Evolutionary conservation across 495 filamentous ascomycete genomes (phyloP).

Genomic region (Ascodesmis nigricans): DNA sequence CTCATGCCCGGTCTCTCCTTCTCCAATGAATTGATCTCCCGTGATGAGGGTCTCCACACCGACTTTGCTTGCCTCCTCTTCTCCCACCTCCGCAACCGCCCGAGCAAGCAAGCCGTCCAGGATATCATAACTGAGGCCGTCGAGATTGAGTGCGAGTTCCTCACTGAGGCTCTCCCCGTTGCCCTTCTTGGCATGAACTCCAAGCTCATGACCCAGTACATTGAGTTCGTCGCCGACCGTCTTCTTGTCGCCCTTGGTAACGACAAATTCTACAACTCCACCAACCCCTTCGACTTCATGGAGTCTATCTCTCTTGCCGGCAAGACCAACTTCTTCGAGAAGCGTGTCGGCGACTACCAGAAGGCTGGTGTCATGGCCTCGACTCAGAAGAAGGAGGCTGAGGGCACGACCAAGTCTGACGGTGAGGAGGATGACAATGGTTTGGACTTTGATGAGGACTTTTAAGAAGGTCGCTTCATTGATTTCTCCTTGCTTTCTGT

Average conservation of each 20-base stretch:
- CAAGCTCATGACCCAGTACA: slow-evolving; percentile 96
- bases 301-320: slow-evolving; percentile 95
- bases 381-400: slow-evolving; percentile 52
- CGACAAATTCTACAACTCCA: slow-evolving; percentile 70
- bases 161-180: slow-evolving; percentile 81
- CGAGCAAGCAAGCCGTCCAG: slow-evolving; percentile 54
- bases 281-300: slow-evolving; percentile 99
- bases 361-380: slow-evolving; percentile 96
- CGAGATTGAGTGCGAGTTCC: slow-evolving; percentile 87
- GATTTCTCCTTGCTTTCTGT: no score
- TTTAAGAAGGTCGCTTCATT: no score
- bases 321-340: slow-evolving; percentile 99
- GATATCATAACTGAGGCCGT: slow-evolving; percentile 89
- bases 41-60: slow-evolving; percentile 97
- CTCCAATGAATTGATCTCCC: slow-evolving; percentile 98
- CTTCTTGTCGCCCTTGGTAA: slow-evolving; percentile 82
- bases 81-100: slow-evolving; percentile 81
- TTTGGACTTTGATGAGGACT: slow-evolving; percentile 92
- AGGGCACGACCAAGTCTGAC: slow-evolving; percentile 20
- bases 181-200: slow-evolving; percentile 94
- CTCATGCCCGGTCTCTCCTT: slow-evolving; percentile 97
- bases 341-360: slow-evolving; percentile 98
- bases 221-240: slow-evolving; percentile 95
- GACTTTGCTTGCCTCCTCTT: slow-evolving; percentile 96
- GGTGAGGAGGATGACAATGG: slow-evolving; percentile 46